phyloP scores from a whole-genome alignment of 2,329 filamentous ascomycete species.

The Trichoderma atroviride region DNA sequence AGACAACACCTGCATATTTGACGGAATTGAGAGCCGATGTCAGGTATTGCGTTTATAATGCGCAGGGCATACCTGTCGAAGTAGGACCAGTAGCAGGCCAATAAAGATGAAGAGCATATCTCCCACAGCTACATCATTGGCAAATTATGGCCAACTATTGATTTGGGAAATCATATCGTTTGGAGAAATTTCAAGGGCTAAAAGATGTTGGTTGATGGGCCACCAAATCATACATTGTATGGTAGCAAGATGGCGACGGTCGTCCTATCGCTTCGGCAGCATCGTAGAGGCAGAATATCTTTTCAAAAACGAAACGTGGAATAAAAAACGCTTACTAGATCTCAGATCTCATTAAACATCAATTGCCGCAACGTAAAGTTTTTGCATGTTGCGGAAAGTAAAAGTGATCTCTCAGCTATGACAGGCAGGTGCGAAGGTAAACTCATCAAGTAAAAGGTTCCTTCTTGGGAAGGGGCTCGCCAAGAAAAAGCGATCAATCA shows the following conservation, averaged over 20 bases:
- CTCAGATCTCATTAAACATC: neutral
- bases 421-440: neutral
- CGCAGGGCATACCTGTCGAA: neutral
- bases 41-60: conserved; percentile 55
- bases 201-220: neutral
- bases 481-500: neutral
- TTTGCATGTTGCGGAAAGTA: neutral
- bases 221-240: neutral
- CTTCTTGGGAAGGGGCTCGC: neutral
- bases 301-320: neutral
- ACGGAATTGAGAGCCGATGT: conserved; percentile 66
- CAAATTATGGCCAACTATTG: neutral
- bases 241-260: neutral
- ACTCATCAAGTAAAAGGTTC: neutral
- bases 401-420: neutral
- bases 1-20: conserved; percentile 71
- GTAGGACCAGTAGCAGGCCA: neutral
- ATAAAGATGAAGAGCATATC: neutral
- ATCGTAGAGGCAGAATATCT: neutral
- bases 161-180: neutral
- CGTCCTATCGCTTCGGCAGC: neutral
- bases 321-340: neutral
- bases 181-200: neutral
- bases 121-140: neutral
- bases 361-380: neutral